Evolutionary conservation across 2,329 filamentous ascomycete species (phyloP).

Genomic region (Blastomyces emzantsi): DNA sequence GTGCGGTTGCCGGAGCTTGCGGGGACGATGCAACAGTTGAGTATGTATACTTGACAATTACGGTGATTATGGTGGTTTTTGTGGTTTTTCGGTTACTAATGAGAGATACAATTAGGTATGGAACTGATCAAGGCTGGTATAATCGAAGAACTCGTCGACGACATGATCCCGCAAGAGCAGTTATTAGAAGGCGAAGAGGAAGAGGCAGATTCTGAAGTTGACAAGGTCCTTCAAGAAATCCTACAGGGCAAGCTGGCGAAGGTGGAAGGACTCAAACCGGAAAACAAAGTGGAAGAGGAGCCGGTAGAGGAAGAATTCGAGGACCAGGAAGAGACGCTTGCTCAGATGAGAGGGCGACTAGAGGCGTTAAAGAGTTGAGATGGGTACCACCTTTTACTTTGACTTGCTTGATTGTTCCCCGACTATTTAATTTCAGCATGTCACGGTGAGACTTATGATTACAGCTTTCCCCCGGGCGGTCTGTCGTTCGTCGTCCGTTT

Average conservation of each 20-base stretch:
- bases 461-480: background rate
- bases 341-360: slow-evolving; percentile 85
- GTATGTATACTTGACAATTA: slow-evolving; percentile 7
- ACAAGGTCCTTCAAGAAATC: slow-evolving; percentile 86
- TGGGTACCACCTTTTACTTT: background rate
- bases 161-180: slow-evolving; percentile 67
- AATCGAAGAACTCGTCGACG: slow-evolving; percentile 94
- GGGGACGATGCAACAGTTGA: slow-evolving; percentile 69
- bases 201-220: slow-evolving; percentile 76
- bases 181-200: slow-evolving; percentile 61
- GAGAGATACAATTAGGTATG: slow-evolving; percentile 12
- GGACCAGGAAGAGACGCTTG: slow-evolving; percentile 80
- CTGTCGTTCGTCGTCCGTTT: background rate
- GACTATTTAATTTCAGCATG: background rate
- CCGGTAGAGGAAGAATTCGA: slow-evolving; percentile 63
- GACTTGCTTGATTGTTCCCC: background rate
- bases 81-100: slow-evolving; percentile 39
- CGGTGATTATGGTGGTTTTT: background rate
- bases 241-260: slow-evolving; percentile 72
- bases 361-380: slow-evolving; percentile 79
- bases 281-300: slow-evolving; percentile 33
- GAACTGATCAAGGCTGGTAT: slow-evolving; percentile 93
- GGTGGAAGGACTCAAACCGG: slow-evolving; percentile 49
- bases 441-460: background rate
- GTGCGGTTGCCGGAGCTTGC: slow-evolving; percentile 78